Evolutionary conservation across 148 eudicot species (phyloP).

Genomic region (Fagopyrum tataricum): DNA sequence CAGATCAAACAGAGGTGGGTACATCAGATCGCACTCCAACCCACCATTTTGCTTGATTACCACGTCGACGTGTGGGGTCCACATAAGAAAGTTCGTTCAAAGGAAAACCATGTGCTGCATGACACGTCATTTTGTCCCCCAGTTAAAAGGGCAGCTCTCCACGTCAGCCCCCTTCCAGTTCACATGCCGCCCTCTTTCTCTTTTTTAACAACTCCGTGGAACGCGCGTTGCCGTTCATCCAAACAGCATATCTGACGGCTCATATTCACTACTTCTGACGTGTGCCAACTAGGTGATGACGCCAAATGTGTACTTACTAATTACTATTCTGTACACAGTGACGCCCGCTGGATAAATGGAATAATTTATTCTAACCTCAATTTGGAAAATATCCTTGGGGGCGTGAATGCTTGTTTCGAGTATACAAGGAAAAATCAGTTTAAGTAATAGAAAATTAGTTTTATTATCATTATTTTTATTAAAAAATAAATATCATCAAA

Average conservation of each 20-base stretch:
- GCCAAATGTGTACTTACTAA: not conserved
- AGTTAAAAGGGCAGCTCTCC: not conserved
- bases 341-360: not conserved
- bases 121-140: constrained; percentile 13
- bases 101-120: constrained; percentile 7
- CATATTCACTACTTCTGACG: not conserved
- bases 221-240: not conserved
- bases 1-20: not conserved
- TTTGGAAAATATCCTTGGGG: no score
- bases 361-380: no score
- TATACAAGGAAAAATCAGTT: no score
- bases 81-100: not conserved
- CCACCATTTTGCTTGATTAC: not conserved
- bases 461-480: no score
- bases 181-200: constrained; percentile 7
- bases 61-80: not conserved
- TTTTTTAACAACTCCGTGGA: constrained; percentile 5
- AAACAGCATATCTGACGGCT: not conserved
- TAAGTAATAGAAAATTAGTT: no score
- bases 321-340: not conserved
- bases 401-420: no score
- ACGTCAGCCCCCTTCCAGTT: not conserved
- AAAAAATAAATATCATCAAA: no score
- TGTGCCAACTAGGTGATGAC: not conserved
- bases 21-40: constrained; percentile 5